A percentile compares a stretch with the other conserved stretches of the same genome.
Evolutionary conservation across 2,329 filamentous ascomycete genomes (phyloP).

Genomic region (Aaosphaeria arxii): DNA sequence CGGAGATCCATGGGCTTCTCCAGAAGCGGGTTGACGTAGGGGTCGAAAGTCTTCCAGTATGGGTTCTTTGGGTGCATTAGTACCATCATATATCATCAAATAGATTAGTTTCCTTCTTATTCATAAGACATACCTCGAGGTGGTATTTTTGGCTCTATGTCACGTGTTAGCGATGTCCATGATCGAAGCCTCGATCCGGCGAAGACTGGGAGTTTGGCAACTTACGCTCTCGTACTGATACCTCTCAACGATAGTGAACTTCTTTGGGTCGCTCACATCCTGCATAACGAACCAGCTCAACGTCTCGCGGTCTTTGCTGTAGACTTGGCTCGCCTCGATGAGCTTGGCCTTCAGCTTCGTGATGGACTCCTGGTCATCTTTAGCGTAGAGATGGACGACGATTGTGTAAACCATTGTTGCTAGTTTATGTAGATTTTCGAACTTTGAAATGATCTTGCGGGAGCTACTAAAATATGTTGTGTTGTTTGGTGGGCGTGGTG

Average conservation of each 20-base stretch:
- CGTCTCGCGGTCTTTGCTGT: constrained; percentile 68
- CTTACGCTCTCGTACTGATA: constrained; percentile 64
- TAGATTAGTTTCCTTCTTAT: neutral
- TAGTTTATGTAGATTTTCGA: neutral
- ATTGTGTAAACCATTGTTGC: constrained; percentile 65
- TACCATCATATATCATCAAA: neutral
- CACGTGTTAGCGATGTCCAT: constrained; percentile 4
- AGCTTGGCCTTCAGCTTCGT: constrained; percentile 69
- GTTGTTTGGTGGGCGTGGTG: no score
- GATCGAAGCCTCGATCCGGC: neutral
- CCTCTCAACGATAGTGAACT: constrained; percentile 73
- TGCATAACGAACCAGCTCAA: constrained; percentile 73
- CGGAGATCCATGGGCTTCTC: constrained; percentile 68
- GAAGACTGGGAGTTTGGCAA: constrained; percentile 7
- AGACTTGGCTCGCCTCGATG: constrained; percentile 70
- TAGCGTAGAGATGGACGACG: constrained; percentile 68
- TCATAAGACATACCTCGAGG: constrained; percentile 25
- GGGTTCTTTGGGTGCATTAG: constrained; percentile 48
- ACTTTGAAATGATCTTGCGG: no score
- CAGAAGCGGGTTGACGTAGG: constrained; percentile 67
- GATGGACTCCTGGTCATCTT: constrained; percentile 62
- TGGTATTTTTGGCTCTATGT: constrained; percentile 42
- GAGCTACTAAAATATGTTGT: no score
- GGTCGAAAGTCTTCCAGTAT: constrained; percentile 75
- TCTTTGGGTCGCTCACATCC: constrained; percentile 63